phyloP scores from a whole-genome alignment of 139 green algal genomes.

The Chlamydomonas sp. region DNA sequence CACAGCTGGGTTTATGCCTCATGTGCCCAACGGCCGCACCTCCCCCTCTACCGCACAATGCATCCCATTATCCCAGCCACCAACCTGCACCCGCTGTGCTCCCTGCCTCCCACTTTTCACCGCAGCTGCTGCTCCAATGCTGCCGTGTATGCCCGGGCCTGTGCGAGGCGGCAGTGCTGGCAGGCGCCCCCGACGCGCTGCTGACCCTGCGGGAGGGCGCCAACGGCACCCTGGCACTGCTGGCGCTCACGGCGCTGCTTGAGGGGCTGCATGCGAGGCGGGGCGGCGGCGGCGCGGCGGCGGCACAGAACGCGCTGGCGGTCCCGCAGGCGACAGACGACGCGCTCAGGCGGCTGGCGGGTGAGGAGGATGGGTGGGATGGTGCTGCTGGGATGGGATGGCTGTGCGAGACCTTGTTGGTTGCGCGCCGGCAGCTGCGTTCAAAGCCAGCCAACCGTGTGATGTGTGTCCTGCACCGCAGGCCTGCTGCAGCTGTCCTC shows the following conservation, averaged over 20 bases:
- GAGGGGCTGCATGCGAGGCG: conserved; percentile 40
- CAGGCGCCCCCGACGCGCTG: conserved; percentile 49
- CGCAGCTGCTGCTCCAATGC: conserved; percentile 59
- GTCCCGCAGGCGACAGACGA: conserved; percentile 48
- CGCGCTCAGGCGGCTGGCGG: conserved; percentile 47
- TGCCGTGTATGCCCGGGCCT: conserved; percentile 44
- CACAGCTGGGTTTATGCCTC: too few relatives aligned
- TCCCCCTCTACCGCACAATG: too few relatives aligned
- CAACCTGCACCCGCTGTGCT: conserved; percentile 25
- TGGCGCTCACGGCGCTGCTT: conserved; percentile 55
- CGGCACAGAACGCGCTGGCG: conserved; percentile 32
- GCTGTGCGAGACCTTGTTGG: too few relatives aligned
- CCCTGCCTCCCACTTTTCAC: too few relatives aligned
- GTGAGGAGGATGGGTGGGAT: conserved; percentile 7
- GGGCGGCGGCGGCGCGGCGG: conserved; percentile 20
- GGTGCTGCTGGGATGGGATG: background rate
- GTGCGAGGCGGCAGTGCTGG: conserved; percentile 56
- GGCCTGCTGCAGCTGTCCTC: conserved; percentile 39
- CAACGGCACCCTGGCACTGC: conserved; percentile 52
- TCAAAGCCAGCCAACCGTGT: background rate
- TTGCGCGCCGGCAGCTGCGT: background rate
- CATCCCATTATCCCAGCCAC: background rate
- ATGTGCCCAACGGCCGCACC: too few relatives aligned
- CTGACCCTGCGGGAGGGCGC: conserved; percentile 34
- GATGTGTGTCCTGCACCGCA: background rate